phyloP scores from a whole-genome alignment of 805 yeast genomes.

The Pichia cephalocereana region DNA sequence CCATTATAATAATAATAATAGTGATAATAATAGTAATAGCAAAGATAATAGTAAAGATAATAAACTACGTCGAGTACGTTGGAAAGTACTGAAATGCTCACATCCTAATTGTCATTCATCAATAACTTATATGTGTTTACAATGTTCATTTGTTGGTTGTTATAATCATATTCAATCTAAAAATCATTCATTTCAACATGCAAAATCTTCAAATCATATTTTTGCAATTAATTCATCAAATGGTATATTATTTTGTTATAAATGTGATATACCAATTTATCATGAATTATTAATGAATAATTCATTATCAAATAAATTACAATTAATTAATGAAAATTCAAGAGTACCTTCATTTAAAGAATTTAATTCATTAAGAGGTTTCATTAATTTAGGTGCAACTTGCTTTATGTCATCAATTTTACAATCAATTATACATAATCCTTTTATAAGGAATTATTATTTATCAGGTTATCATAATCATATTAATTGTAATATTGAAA shows the following conservation, averaged over 20 bases:
- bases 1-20: not conserved
- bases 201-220: constrained; percentile 38
- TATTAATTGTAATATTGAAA: constrained; percentile 33
- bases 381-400: constrained; percentile 92
- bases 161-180: constrained; percentile 26
- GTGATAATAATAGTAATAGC: not conserved
- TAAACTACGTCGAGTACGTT: constrained; percentile 23
- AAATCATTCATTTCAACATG: constrained; percentile 39
- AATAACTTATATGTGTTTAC: constrained; percentile 52
- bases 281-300: constrained; percentile 45
- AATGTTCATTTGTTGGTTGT: constrained; percentile 74
- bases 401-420: constrained; percentile 94
- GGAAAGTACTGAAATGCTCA: constrained; percentile 40
- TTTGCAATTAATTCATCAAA: constrained; percentile 54
- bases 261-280: constrained; percentile 64
- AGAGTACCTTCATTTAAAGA: constrained; percentile 43
- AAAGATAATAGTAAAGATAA: not conserved
- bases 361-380: constrained; percentile 74
- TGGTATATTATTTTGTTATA: constrained; percentile 69
- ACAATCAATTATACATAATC: constrained; percentile 86
- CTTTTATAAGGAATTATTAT: constrained; percentile 70
- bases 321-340: constrained; percentile 26
- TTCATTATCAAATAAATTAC: constrained; percentile 17
- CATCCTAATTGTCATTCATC: constrained; percentile 28
- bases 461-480: constrained; percentile 60